These are phyloP conservation scores for Aureobasidium sp. DNA, from an alignment of 2,329 filamentous ascomycete species.

Conservation along the genomic window DNA sequence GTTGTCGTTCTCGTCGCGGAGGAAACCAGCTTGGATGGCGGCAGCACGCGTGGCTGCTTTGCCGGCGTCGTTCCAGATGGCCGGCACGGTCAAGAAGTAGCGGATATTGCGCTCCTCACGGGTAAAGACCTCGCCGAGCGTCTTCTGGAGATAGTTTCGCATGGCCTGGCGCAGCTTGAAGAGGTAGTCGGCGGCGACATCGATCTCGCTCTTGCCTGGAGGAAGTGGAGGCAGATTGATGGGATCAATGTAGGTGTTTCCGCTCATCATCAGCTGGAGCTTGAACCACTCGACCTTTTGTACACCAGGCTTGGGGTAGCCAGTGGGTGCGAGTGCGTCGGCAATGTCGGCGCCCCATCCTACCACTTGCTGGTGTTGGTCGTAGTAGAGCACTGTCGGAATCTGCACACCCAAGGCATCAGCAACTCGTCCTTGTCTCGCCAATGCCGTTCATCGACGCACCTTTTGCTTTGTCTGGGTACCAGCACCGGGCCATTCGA, in stretches of 20 bases:
- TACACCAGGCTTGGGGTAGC: constrained; percentile 94
- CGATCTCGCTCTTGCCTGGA: constrained; percentile 96
- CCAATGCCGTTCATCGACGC: constrained; percentile 14
- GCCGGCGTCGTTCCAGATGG: constrained; percentile 98
- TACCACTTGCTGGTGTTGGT: constrained; percentile 99
- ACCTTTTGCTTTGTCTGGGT: constrained; percentile 99
- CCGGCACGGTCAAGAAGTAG: constrained; percentile 97
- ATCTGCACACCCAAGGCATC: constrained; percentile 54
- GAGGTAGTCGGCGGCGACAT: constrained; percentile 97
- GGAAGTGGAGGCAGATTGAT: constrained; percentile 97
- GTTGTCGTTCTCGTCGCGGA: constrained; percentile 96
- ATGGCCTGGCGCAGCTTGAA: constrained; percentile 97
- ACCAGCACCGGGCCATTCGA: constrained; percentile 95
- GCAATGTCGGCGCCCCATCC: constrained; percentile 98
- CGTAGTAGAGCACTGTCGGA: constrained; percentile 98
- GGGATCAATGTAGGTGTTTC: constrained; percentile 98
- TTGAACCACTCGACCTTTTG: constrained; percentile 99
- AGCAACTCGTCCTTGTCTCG: constrained; percentile 16
- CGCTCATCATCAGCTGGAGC: constrained; percentile 95
- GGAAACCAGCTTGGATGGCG: constrained; percentile 92
- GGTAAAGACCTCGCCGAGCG: constrained; percentile 93
- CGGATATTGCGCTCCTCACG: constrained; percentile 95
- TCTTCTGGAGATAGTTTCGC: constrained; percentile 92
- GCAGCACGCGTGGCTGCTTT: constrained; percentile 94
- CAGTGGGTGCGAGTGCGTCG: constrained; percentile 90